phyloP scores from a whole-genome alignment of 768 basidiomycete species.

The Trichaptum fuscoviolaceum region DNA sequence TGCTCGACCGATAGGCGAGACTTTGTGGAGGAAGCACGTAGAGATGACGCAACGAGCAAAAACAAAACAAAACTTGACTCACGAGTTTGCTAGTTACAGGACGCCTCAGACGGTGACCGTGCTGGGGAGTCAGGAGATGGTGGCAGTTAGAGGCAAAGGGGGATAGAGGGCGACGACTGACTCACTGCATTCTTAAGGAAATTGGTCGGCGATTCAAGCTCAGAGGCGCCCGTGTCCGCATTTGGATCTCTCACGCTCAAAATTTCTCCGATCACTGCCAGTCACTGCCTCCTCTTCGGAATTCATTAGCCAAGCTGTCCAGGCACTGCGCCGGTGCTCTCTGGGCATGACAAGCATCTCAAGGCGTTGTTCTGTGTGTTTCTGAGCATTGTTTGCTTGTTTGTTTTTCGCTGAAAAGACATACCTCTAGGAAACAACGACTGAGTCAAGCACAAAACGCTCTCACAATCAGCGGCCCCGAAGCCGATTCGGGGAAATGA shows the following conservation, averaged over 20 bases:
- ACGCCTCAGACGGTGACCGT: background rate
- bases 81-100: background rate
- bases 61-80: background rate
- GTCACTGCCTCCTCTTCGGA: conserved; percentile 1
- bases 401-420: background rate
- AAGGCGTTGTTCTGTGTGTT: background rate
- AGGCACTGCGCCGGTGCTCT: background rate
- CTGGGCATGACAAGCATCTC: background rate
- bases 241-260: background rate
- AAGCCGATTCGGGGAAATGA: background rate
- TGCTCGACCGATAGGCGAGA: background rate
- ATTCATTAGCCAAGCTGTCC: background rate
- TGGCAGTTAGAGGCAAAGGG: background rate
- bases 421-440: background rate
- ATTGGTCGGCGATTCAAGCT: conserved; percentile 4
- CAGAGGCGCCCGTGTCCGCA: conserved; percentile 2
- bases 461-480: background rate
- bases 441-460: background rate
- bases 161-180: background rate
- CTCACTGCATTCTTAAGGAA: background rate
- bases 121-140: background rate
- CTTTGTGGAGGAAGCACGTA: conserved; percentile 2
- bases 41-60: background rate
- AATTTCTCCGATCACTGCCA: background rate
- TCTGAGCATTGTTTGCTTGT: background rate